A percentile compares a stretch with the other conserved stretches of the same genome.
Evolutionary conservation across 148 eudicot genomes (phyloP).

Genomic region (Vaccinium darrowii): DNA sequence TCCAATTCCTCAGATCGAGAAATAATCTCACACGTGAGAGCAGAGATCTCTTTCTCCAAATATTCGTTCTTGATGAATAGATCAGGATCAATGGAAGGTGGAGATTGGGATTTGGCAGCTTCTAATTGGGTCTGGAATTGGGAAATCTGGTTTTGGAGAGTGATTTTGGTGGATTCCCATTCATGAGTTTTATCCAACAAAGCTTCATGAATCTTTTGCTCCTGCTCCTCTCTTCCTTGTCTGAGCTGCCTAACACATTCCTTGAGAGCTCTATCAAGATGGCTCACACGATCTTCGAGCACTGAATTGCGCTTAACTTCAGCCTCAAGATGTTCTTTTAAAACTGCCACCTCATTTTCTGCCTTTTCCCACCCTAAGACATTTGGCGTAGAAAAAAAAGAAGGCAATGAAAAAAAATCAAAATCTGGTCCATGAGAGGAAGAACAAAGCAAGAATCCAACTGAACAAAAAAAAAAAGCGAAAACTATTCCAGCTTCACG

Average conservation of each 20-base stretch:
- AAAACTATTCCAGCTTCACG: background rate
- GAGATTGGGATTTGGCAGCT: constrained; percentile 24
- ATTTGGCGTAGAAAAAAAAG: background rate
- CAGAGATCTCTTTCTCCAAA: constrained; percentile 53
- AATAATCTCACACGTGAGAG: constrained; percentile 46
- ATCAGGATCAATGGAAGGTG: constrained; percentile 27
- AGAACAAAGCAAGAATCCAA: constrained; percentile 4
- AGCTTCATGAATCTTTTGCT: constrained; percentile 51
- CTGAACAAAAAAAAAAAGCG: background rate
- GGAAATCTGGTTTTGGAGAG: constrained; percentile 48
- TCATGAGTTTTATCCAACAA: constrained; percentile 44
- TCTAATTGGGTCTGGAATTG: constrained; percentile 40
- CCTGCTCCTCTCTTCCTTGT: constrained; percentile 70
- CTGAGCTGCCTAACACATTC: constrained; percentile 92
- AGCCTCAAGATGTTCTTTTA: constrained; percentile 69
- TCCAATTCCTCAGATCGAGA: constrained; percentile 60
- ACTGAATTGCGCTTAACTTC: constrained; percentile 50
- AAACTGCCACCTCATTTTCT: constrained; percentile 54
- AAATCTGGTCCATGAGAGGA: background rate
- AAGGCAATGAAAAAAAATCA: background rate
- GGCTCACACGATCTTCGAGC: constrained; percentile 64
- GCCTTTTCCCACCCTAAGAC: constrained; percentile 91
- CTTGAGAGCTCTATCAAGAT: constrained; percentile 86
- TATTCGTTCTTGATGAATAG: constrained; percentile 39
- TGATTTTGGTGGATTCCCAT: constrained; percentile 42